Conservation (phyloP, 1,284 basidiomycete species). For the Ganoderma multipileum region DNA sequence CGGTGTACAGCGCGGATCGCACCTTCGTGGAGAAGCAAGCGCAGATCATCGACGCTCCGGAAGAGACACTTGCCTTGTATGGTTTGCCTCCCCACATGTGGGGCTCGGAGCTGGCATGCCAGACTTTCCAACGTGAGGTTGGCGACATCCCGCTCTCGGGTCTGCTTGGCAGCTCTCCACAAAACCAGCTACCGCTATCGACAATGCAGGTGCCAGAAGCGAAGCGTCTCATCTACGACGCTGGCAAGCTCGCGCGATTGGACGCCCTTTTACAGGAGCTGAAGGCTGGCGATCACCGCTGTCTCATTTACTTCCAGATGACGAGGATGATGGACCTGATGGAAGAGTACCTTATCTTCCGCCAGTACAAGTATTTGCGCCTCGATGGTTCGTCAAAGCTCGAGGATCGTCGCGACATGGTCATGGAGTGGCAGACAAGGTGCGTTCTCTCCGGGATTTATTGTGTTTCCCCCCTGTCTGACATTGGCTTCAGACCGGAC, state of each 20-base stretch:
- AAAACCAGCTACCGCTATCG: slow-evolving; percentile 82
- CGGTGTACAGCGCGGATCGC: slow-evolving; percentile 78
- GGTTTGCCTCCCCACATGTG: slow-evolving; percentile 80
- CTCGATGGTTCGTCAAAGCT: slow-evolving; percentile 96
- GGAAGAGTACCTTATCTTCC: slow-evolving; percentile 98
- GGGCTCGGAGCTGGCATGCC: slow-evolving; percentile 67
- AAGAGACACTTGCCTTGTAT: slow-evolving; percentile 82
- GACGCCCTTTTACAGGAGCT: slow-evolving; percentile 91
- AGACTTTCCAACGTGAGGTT: slow-evolving; percentile 56
- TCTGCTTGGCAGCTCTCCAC: slow-evolving; percentile 71
- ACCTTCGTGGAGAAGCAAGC: slow-evolving; percentile 81
- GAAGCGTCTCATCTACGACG: slow-evolving; percentile 96
- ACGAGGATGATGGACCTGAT: slow-evolving; percentile 99
- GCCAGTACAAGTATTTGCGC: slow-evolving; percentile 97
- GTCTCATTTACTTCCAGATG: slow-evolving; percentile 99
- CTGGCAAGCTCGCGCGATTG: slow-evolving; percentile 93
- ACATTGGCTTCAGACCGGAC: slow-evolving; percentile 69
- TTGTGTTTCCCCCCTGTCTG: background rate
- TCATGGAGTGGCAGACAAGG: slow-evolving; percentile 99
- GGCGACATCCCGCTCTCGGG: slow-evolving; percentile 76
- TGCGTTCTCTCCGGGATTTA: slow-evolving; percentile 44
- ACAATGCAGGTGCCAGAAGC: slow-evolving; percentile 95
- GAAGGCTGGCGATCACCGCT: slow-evolving; percentile 93
- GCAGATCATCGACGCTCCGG: slow-evolving; percentile 65
- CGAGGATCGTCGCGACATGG: slow-evolving; percentile 98